Evolutionary conservation across 2,329 filamentous ascomycete species (phyloP).

Genomic region (Hypoxylon sp.): DNA sequence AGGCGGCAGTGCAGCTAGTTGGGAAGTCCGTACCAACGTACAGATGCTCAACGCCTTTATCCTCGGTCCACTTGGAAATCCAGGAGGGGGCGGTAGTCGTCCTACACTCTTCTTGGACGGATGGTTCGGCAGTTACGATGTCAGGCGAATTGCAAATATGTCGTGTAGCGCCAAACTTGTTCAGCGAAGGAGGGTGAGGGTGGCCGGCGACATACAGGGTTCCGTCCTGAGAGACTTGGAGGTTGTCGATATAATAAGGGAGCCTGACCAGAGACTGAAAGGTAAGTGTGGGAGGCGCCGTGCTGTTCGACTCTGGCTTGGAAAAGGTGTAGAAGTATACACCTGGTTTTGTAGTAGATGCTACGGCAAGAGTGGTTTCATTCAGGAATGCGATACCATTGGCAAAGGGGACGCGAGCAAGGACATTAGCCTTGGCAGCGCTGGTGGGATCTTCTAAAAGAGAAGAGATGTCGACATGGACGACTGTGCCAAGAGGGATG

Average conservation of each 20-base stretch:
- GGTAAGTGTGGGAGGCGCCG: slow-evolving; percentile 34
- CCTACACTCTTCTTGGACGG: slow-evolving; percentile 44
- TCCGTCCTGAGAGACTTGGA: slow-evolving; percentile 53
- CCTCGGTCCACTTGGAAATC: slow-evolving; percentile 57
- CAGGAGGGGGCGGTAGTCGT: slow-evolving; percentile 46
- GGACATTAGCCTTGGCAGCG: slow-evolving; percentile 46
- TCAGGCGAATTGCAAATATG: slow-evolving; percentile 54
- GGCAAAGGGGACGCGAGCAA: slow-evolving; percentile 57
- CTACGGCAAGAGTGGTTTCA: slow-evolving; percentile 57
- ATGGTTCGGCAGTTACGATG: slow-evolving; percentile 46
- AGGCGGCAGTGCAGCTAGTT: slow-evolving; percentile 54
- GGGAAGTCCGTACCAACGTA: slow-evolving; percentile 56
- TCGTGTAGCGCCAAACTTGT: slow-evolving; percentile 53
- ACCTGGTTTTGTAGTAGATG: slow-evolving; percentile 53
- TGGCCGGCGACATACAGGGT: slow-evolving; percentile 60
- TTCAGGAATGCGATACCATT: slow-evolving; percentile 61
- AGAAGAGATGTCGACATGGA: slow-evolving; percentile 54
- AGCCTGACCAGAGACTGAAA: slow-evolving; percentile 44
- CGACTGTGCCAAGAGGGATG: slow-evolving; percentile 54
- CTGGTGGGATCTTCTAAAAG: slow-evolving; percentile 33
- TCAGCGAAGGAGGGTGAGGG: slow-evolving; percentile 55
- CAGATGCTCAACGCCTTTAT: slow-evolving; percentile 53
- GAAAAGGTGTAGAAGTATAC: slow-evolving; percentile 54
- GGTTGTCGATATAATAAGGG: slow-evolving; percentile 60
- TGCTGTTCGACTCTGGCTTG: not conserved